Conservation (phyloP, 2,329 filamentous ascomycete genomes). For the Aspergillus sp. region DNA sequence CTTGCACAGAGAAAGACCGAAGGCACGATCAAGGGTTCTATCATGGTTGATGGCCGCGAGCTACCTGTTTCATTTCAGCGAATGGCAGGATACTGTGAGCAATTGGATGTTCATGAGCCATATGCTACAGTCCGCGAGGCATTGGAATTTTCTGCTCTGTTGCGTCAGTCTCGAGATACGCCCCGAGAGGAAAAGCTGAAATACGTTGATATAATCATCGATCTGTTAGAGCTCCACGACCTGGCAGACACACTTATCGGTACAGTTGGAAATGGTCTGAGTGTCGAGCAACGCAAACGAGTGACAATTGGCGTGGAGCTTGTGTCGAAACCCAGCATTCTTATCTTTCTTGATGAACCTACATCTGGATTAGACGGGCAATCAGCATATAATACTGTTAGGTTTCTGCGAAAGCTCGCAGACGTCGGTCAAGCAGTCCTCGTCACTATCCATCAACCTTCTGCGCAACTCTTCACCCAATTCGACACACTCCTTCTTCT, state of each 20-base stretch:
- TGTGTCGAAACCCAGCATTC: conserved; percentile 61
- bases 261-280: conserved; percentile 41
- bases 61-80: conserved; percentile 60
- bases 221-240: conserved; percentile 58
- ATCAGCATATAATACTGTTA: conserved; percentile 61
- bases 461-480: conserved; percentile 61
- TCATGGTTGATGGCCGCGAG: conserved; percentile 61
- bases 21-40: conserved; percentile 58
- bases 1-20: conserved; percentile 65
- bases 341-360: conserved; percentile 67
- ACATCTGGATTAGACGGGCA: conserved; percentile 66
- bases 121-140: conserved; percentile 63
- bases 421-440: conserved; percentile 63
- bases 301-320: conserved; percentile 69
- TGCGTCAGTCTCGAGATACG: conserved; percentile 52
- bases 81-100: conserved; percentile 64
- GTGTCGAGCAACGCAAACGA: conserved; percentile 63
- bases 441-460: conserved; percentile 68
- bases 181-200: conserved; percentile 56
- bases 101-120: conserved; percentile 64
- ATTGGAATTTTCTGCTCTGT: conserved; percentile 60
- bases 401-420: conserved; percentile 62
- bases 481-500: conserved; percentile 67
- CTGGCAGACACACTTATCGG: conserved; percentile 62
- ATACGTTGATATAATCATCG: conserved; percentile 61